Conservation (phyloP, 2,329 filamentous ascomycete genomes). For the Moelleriella libera region DNA sequence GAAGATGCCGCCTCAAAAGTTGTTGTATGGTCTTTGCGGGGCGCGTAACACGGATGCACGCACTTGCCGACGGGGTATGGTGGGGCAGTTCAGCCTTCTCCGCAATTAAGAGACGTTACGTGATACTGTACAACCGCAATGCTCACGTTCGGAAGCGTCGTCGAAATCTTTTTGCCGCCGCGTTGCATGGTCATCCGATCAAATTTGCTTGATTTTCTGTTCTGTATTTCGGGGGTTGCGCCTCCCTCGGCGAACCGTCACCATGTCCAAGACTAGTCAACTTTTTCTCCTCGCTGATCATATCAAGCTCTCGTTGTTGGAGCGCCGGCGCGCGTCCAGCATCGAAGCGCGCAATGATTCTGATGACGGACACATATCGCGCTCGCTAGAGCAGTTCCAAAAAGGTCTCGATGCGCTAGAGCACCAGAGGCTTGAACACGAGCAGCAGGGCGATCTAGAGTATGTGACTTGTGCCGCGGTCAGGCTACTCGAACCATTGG, state of each 20-base stretch:
- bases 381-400: conserved; percentile 74
- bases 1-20: too few relatives aligned
- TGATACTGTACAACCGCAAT: too few relatives aligned
- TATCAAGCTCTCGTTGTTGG: conserved; percentile 88
- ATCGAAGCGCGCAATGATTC: conserved; percentile 65
- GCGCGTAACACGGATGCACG: too few relatives aligned
- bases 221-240: neutral
- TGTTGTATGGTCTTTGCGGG: too few relatives aligned
- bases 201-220: neutral
- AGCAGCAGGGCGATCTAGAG: conserved; percentile 50
- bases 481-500: neutral
- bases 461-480: conserved; percentile 14
- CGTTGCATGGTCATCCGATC: too few relatives aligned
- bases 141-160: too few relatives aligned
- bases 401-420: conserved; percentile 63
- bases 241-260: neutral
- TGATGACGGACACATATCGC: conserved; percentile 78
- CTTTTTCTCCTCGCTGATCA: conserved; percentile 91
- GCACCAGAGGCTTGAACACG: conserved; percentile 46
- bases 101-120: too few relatives aligned
- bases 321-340: conserved; percentile 74
- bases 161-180: too few relatives aligned
- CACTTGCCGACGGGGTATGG: too few relatives aligned
- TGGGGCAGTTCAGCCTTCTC: too few relatives aligned
- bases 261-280: conserved; percentile 47